Evolutionary conservation across 805 yeast species (phyloP).

Genomic region (Helenozyma baotianmanensis): DNA sequence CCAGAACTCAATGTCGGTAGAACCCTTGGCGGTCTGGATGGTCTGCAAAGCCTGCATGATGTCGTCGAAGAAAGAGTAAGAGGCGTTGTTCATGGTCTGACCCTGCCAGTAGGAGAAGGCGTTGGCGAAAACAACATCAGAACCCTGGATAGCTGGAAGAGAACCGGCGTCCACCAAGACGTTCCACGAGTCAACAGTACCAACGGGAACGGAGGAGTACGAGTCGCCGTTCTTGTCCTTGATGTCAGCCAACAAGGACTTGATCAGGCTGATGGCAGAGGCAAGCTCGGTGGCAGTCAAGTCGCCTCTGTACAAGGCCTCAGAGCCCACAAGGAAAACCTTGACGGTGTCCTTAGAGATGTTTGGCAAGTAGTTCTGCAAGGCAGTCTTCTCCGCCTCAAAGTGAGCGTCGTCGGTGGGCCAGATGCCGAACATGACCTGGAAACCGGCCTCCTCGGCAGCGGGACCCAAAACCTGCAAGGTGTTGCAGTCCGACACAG

Average conservation of each 20-base stretch:
- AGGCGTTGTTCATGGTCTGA: conserved; percentile 74
- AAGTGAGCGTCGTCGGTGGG: conserved; percentile 84
- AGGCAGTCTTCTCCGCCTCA: conserved; percentile 67
- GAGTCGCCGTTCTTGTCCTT: conserved; percentile 78
- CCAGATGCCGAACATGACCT: conserved; percentile 84
- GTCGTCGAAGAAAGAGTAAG: conserved; percentile 92
- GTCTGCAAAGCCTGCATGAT: conserved; percentile 95
- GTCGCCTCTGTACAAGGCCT: conserved; percentile 90
- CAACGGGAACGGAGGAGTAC: conserved; percentile 69
- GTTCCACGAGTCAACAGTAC: conserved; percentile 96
- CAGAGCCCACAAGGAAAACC: conserved; percentile 88
- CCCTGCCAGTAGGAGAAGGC: conserved; percentile 99
- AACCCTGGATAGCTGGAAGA: conserved; percentile 65
- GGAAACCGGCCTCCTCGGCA: conserved; percentile 72
- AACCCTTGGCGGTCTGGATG: conserved; percentile 81
- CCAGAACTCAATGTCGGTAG: conserved; percentile 84
- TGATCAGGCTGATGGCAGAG: conserved; percentile 56
- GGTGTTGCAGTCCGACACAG: conserved; percentile 93
- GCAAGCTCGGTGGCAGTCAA: conserved; percentile 74
- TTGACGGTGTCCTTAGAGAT: conserved; percentile 66
- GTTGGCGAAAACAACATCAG: conserved; percentile 86
- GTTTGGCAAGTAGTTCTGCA: conserved; percentile 64
- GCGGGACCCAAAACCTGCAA: conserved; percentile 82
- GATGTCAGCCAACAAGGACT: conserved; percentile 53
- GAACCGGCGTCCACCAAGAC: conserved; percentile 76